phyloP scores from a whole-genome alignment of 164 flowering plant species.

The Stephania japonica region DNA sequence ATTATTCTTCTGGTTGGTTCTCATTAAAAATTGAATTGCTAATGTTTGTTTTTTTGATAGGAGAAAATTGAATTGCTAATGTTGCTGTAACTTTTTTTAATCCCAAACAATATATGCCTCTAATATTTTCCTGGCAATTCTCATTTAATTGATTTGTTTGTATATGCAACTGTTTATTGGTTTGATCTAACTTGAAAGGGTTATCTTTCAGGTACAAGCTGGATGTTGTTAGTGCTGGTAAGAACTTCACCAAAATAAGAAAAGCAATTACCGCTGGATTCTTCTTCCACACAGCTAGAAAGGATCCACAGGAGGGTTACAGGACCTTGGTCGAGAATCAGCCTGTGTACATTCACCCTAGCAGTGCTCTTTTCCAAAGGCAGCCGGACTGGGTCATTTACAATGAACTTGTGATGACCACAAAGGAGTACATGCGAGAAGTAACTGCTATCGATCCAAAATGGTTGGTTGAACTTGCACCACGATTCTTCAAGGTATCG shows the following conservation, averaged over 20 bases:
- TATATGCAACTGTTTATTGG: neutral
- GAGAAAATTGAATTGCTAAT: too few species aligned
- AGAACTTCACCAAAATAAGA: constrained; percentile 66
- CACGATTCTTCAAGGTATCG: constrained; percentile 74
- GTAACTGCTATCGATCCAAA: constrained; percentile 78
- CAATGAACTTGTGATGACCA: constrained; percentile 91
- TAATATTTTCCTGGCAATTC: neutral
- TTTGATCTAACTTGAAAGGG: neutral
- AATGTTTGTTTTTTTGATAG: too few species aligned
- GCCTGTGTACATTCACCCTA: constrained; percentile 81
- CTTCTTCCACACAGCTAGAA: constrained; percentile 79
- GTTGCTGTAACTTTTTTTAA: too few species aligned
- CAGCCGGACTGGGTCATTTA: constrained; percentile 92
- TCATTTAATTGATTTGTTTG: neutral
- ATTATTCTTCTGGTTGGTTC: too few species aligned
- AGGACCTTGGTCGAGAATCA: constrained; percentile 87
- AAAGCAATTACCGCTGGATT: constrained; percentile 85
- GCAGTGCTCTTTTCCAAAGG: constrained; percentile 83
- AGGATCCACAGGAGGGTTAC: constrained; percentile 87
- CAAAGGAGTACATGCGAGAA: constrained; percentile 88
- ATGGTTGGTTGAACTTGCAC: constrained; percentile 86
- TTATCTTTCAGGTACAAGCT: constrained; percentile 55
- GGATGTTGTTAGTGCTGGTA: constrained; percentile 78
- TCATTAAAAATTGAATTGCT: too few species aligned
- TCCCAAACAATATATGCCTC: too few species aligned